Conservation (phyloP, 177 flowering plant species). For the Tripterygium wilfordii region DNA sequence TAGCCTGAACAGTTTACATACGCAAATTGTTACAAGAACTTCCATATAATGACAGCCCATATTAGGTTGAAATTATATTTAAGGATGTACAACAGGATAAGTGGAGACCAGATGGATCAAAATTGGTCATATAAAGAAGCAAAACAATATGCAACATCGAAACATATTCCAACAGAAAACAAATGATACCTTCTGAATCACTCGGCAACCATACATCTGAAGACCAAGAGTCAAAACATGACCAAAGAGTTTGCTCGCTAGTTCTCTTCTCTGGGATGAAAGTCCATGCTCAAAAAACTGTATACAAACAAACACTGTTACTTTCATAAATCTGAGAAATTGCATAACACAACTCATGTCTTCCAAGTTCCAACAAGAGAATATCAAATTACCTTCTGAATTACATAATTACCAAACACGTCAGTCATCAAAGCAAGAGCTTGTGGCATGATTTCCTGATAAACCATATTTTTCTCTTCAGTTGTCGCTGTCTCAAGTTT, state of each 20-base stretch:
- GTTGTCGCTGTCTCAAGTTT: slow-evolving; percentile 83
- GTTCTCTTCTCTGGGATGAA: slow-evolving; percentile 68
- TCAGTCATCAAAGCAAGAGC: slow-evolving; percentile 88
- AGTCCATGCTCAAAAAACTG: slow-evolving; percentile 96
- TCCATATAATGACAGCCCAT: too few species aligned
- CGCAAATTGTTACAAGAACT: background rate
- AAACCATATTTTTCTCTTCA: slow-evolving; percentile 84
- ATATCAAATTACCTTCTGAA: slow-evolving; percentile 58
- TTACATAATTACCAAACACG: slow-evolving; percentile 93
- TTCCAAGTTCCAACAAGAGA: too few species aligned
- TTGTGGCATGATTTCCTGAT: slow-evolving; percentile 72
- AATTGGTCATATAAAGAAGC: too few species aligned
- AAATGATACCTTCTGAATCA: slow-evolving; percentile 63
- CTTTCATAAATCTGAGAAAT: background rate
- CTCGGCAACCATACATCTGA: slow-evolving; percentile 97
- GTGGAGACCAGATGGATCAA: too few species aligned
- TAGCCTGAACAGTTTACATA: slow-evolving; percentile 49
- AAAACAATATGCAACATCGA: too few species aligned
- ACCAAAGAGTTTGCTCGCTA: slow-evolving; percentile 68
- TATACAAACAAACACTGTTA: slow-evolving; percentile 5
- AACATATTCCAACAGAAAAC: too few species aligned
- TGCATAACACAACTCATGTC: background rate
- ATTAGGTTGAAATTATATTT: too few species aligned
- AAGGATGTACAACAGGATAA: too few species aligned
- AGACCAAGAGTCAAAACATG: slow-evolving; percentile 82